Base-by-base conservation (phyloP, 306 rosid genomes). In the Adenanthera pavonina region DNA sequence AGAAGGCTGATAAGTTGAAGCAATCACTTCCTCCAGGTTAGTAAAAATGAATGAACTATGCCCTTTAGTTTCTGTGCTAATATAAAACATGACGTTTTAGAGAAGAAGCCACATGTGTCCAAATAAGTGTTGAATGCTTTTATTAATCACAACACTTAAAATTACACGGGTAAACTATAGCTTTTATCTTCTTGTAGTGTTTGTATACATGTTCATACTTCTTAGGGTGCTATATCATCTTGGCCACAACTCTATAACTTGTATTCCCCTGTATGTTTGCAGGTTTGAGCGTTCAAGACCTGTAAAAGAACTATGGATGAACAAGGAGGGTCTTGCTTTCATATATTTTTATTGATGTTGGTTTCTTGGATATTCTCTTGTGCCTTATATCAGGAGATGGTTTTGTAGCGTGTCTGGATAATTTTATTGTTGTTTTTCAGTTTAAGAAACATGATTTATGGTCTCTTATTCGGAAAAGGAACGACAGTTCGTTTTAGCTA, bases 1-100 rank as follows among this genome's bases (percentile, higher is more conserved):
- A 94, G 84, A 94, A 94, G 84, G 98, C 98, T 0, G 89, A 89
- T 81, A 92, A 94, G 82, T 88, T 94, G 97, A 94, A 92, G 92
- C 97, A 94, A 79, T 94, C 98, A 35, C 98, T 94, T 81, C 98
- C 98, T 2, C 98, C 98, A 7, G 97, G 97, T 89, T 53, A 15
- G 33, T 10, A 49, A 30, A 61, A 33, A 0, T 8, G 19, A 3
- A 38, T 3, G 33, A 67, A 38, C n/a, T 0, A 15, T 67, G 71
- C 4, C 11, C 47, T 66, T 38, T 16, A 14, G 69, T 16, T 60
- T 62, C 3, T 62, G n/a, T 2, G 30, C 9, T 6, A 17, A 17
- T 5, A 34, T 12, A 13, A 61, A 12, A 25, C 43, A 1, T 62
- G 41, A 5, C 69, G 34, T 35, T 13, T 64, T 33, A 34, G 5